Percentiles rank a stretch among this genome's conserved stretches.
phyloP scores from a whole-genome alignment of 1,139 yeast genomes.

The Entelexis paramagnoliae region DNA sequence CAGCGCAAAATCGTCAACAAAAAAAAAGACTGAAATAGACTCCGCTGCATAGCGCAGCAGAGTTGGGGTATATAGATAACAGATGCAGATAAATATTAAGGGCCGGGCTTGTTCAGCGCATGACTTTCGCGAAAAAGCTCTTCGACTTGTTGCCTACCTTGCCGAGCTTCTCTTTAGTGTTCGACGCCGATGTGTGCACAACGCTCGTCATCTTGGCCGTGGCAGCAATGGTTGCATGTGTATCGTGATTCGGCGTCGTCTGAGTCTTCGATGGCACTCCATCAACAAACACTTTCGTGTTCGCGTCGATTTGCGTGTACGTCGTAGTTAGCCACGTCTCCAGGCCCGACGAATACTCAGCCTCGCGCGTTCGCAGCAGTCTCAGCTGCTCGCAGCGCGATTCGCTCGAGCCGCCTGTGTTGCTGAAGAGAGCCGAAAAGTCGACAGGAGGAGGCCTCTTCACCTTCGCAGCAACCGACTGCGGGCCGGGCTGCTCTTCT shows the following conservation, averaged over 20 bases:
- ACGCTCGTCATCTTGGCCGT: constrained; percentile 20
- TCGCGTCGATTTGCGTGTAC: constrained; percentile 15
- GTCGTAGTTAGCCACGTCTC: constrained; percentile 30
- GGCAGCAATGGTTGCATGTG: constrained; percentile 16
- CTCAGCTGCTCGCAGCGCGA: constrained; percentile 25
- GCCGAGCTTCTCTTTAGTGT: constrained; percentile 27
- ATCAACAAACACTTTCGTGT: constrained; percentile 25
- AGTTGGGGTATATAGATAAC: neutral
- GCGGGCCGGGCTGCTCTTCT: neutral
- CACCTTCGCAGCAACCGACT: constrained; percentile 19
- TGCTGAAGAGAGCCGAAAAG: constrained; percentile 28
- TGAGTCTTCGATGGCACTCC: constrained; percentile 29
- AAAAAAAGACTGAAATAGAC: too few species aligned
- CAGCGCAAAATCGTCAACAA: too few species aligned
- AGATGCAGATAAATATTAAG: constrained; percentile 1
- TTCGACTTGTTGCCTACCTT: constrained; percentile 29
- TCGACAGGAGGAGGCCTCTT: constrained; percentile 32
- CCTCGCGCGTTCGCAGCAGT: constrained; percentile 30
- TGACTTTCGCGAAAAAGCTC: constrained; percentile 32
- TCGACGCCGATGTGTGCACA: constrained; percentile 19
- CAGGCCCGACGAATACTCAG: constrained; percentile 31
- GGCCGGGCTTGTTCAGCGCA: constrained; percentile 7
- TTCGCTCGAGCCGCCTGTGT: constrained; percentile 15
- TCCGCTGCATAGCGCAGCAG: too few species aligned
- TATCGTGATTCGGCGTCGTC: constrained; percentile 5